A percentile compares a stretch with the other conserved stretches of the same genome.
Conservation (phyloP, 805 yeast species). For the Wickerhamia fluorescens region DNA sequence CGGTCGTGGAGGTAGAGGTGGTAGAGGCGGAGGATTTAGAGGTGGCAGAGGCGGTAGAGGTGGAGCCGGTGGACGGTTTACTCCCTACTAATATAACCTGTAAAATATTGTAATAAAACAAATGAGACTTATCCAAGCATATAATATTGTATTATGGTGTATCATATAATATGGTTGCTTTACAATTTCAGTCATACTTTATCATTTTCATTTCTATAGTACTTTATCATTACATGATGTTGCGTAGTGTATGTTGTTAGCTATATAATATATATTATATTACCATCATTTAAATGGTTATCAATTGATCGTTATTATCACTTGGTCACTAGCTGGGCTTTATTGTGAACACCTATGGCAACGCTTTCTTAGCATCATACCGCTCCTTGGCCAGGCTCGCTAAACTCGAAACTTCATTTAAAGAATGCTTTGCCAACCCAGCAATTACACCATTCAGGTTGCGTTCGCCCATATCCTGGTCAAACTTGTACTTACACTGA, state of each 20-base stretch:
- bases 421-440: constrained; percentile 37
- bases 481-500: constrained; percentile 52
- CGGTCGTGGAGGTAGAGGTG: constrained; percentile 28
- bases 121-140: too few relatives aligned
- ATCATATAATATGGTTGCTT: neutral
- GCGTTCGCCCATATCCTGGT: constrained; percentile 38
- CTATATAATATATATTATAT: too few relatives aligned
- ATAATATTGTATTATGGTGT: neutral
- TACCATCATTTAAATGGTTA: too few relatives aligned
- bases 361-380: too few relatives aligned
- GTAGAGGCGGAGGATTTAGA: constrained; percentile 24
- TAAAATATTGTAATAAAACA: constrained; percentile 1
- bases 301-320: too few relatives aligned
- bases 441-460: constrained; percentile 48
- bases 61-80: constrained; percentile 23
- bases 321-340: too few relatives aligned
- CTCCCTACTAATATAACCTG: constrained; percentile 9
- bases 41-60: constrained; percentile 15
- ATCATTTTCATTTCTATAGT: neutral
- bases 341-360: too few relatives aligned
- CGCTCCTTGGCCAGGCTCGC: constrained; percentile 10
- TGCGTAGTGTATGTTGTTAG: too few relatives aligned
- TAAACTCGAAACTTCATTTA: constrained; percentile 20
- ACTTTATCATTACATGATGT: too few relatives aligned
- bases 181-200: neutral